phyloP scores from a whole-genome alignment of 2,329 filamentous ascomycete species.

The Pseudonectria foliicola region DNA sequence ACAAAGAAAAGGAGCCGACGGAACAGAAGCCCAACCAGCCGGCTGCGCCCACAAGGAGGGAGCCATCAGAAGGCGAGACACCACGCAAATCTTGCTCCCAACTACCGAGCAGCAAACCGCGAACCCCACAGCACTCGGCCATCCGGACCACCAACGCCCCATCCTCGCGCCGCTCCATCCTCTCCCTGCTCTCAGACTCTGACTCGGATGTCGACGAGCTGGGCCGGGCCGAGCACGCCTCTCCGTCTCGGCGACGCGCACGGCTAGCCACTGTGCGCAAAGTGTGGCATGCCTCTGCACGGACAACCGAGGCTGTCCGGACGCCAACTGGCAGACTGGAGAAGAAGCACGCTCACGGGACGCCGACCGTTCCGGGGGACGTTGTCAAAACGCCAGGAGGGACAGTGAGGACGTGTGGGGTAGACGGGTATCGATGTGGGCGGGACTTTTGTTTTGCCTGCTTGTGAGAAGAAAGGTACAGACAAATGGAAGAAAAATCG shows the following conservation, averaged over 20 bases:
- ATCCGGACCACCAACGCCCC: slow-evolving; percentile 20
- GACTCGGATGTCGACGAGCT: slow-evolving; percentile 33
- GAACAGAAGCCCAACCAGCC: no score
- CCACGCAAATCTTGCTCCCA: not conserved
- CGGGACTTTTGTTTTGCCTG: slow-evolving; percentile 56
- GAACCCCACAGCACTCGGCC: slow-evolving; percentile 19
- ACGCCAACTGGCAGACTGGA: slow-evolving; percentile 13
- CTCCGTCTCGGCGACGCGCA: slow-evolving; percentile 9
- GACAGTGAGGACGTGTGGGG: slow-evolving; percentile 43
- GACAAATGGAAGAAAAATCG: not conserved
- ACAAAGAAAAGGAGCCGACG: no score
- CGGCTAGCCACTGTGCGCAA: slow-evolving; percentile 14
- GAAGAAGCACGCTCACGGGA: slow-evolving; percentile 11
- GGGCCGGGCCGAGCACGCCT: slow-evolving; percentile 9
- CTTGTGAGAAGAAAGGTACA: slow-evolving; percentile 21
- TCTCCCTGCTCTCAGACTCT: slow-evolving; percentile 36
- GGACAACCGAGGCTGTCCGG: slow-evolving; percentile 21
- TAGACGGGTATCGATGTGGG: slow-evolving; percentile 48
- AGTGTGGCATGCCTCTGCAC: slow-evolving; percentile 22
- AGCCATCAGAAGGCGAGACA: not conserved
- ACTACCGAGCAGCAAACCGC: slow-evolving; percentile 11
- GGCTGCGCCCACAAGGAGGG: no score
- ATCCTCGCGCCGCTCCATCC: slow-evolving; percentile 30
- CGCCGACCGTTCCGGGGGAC: slow-evolving; percentile 15
- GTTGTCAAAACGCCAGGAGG: slow-evolving; percentile 42